Evolutionary conservation across 73 alveolate species (phyloP).

Genomic region (Diophrys appendiculata): DNA sequence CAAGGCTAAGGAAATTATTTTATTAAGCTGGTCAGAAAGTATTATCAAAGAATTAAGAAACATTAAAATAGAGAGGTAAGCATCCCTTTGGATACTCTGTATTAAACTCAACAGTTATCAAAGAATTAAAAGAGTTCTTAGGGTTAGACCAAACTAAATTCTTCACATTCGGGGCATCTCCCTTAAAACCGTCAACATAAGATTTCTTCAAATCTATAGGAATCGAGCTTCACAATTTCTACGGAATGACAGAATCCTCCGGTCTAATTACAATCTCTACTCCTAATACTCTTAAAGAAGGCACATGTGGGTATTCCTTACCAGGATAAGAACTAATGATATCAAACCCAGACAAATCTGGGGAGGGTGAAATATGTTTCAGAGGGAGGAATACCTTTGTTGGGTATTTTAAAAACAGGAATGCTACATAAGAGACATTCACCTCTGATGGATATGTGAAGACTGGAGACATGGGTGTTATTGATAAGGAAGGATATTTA

Average conservation of each 20-base stretch:
- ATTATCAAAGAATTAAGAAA: conserved; percentile 11
- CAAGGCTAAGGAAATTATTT: conserved; percentile 9
- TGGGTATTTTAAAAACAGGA: conserved; percentile 91
- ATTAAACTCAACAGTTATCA: conserved; percentile 32
- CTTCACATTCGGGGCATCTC: conserved; percentile 61
- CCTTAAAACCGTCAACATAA: conserved; percentile 24
- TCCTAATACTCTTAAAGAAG: conserved; percentile 36
- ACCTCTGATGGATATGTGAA: conserved; percentile 90
- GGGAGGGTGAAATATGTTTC: conserved; percentile 93
- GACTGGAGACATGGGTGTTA: conserved; percentile 95
- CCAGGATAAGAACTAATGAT: conserved; percentile 63
- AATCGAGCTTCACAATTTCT: conserved; percentile 43
- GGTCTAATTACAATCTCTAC: conserved; percentile 58
- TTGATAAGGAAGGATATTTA: conserved; percentile 75
- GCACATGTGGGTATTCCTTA: conserved; percentile 57
- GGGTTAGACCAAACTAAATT: conserved; percentile 56
- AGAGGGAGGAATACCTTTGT: conserved; percentile 90
- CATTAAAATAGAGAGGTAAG: conserved; percentile 20
- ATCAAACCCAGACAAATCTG: conserved; percentile 69
- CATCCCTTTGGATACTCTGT: conserved; percentile 54
- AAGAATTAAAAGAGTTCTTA: conserved; percentile 33
- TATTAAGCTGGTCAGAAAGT: conserved; percentile 54
- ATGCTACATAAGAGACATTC: conserved; percentile 79
- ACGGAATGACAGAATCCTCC: conserved; percentile 70
- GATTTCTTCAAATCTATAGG: conserved; percentile 52